Base-by-base conservation (phyloP, 495 filamentous ascomycete genomes). In the Pyrenula massariospora region DNA sequence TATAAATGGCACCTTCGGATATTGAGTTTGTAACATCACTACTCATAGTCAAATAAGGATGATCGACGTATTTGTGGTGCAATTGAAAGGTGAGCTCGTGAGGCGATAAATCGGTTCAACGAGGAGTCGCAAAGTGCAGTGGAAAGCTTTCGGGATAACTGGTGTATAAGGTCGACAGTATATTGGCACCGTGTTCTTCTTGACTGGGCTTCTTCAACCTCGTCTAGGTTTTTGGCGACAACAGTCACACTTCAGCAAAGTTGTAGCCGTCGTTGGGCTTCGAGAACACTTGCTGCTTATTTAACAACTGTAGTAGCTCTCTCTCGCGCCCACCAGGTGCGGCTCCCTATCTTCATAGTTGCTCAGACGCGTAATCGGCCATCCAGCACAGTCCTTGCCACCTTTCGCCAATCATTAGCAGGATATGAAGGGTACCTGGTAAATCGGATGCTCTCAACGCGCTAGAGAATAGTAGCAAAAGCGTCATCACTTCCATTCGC, bases 1-100 rank as follows among this genome's bases (percentile, higher is more conserved):
- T 19, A 48, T 64, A 50, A 54, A 62, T 42, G 31, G 31, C 31
- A 15, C 31, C 31, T 42, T 42, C 31, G 31, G 31, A 8, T 42
- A 42, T 42, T 42, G 31, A 42, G 31, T 42, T 42, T 15, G 31
- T 42, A 42, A 42, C 31, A 15, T 42, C 31, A 42, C 31, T 42
- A 42, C 31, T 42, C 31, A 42, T 42, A 15, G 31, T 42, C 31
- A 42, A 42, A 42, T n/a, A n/a, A n/a, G n/a, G 31, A 42, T 42
- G 15, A 15, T 42, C 8, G 5, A 15, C 15, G 31, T 42, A 15
- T 8, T 8, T 42, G 31, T 42, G 15, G 8, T 42, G 31, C 31
- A 42, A 42, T 42, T 42, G 31, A 42, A 15, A 42, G 15, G 31
- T 15, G 15, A 42, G 31, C 5, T 42, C 31, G 31, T 42, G 31